Evolutionary conservation across 1,284 basidiomycete species (phyloP), one percentile per base, ranked within the genome.

Genomic region (Sanghuangporus sanghuang): DNA sequence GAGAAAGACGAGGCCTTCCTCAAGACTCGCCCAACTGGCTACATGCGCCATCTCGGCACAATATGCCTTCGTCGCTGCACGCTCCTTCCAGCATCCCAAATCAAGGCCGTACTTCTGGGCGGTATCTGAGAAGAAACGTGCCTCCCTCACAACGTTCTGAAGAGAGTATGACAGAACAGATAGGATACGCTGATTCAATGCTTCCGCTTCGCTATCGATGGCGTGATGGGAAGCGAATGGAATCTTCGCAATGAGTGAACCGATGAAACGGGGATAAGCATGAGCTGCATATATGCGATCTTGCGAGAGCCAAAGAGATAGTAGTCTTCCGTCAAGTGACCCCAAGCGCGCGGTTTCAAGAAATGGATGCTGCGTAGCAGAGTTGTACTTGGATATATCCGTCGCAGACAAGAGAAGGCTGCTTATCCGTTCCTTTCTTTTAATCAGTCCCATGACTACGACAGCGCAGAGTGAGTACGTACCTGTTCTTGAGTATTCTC

Each of bases 281-380:
- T 86, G 83, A 2, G 81, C 81, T n/a, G 86, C 87, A 69, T 89
- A 90, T 54, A 88, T 81, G 57, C 85, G 79, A 72, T 90, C 86
- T 69, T 90, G 86, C 35, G 81, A 79, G 66, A 88, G 80, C 81
- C 84, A 87, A 59, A 84, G 74, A 2, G 80, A 79, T 14, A 90
- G 80, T 11, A 78, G 77, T 0, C 73, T 62, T 6, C 75, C 63
- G 3, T 78, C 74, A 23, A 90, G 78, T 1, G 77, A 75, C 14
- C 82, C 79, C 3, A 78, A 72, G 2, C 83, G 84, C 0, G 85
- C 85, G 27, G 78, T 72, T 21, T 71, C 68, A 39, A 90, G 79
- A 72, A 90, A 90, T 0, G 78, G 72, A 66, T 89, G 85, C 11
- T 74, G 67, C 0, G 79, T 82, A 1, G 87, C 86, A 0, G 76